phyloP scores from a whole-genome alignment of 208 protist species.

The Crithidia fasciculata region DNA sequence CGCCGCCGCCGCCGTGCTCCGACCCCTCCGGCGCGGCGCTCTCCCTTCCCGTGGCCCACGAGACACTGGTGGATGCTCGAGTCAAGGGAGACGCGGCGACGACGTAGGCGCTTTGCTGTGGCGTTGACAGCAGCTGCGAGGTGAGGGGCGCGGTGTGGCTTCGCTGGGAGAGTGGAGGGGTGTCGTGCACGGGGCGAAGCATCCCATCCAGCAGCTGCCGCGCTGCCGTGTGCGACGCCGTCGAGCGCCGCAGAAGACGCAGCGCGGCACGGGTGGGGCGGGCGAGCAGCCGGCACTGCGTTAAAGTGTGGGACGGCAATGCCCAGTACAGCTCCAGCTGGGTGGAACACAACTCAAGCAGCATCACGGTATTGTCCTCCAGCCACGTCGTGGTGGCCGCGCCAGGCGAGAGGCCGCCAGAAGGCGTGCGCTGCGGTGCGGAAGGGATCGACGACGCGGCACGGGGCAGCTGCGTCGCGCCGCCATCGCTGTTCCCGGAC shows the following conservation, averaged over 20 bases:
- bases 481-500: background rate
- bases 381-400: constrained; percentile 26
- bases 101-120: no score
- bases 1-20: background rate
- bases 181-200: constrained; percentile 12
- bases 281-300: constrained; percentile 29
- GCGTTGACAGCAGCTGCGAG: background rate
- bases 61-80: background rate
- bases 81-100: background rate
- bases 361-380: constrained; percentile 36
- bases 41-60: background rate
- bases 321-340: constrained; percentile 49
- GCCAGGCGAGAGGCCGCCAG: no score
- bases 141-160: constrained; percentile 12
- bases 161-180: constrained; percentile 1
- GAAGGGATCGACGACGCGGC: no score
- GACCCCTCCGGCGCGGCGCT: background rate
- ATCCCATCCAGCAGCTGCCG: constrained; percentile 20
- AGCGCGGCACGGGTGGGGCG: constrained; percentile 19
- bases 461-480: background rate
- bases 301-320: constrained; percentile 29
- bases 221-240: constrained; percentile 13
- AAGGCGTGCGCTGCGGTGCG: no score
- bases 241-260: constrained; percentile 13
- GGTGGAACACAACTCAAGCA: constrained; percentile 41